Evolutionary conservation across 371 early-diverging fungal genomes (phyloP), one percentile per base, ranked within the genome.

Genomic region (Mucor lusitanicus): DNA sequence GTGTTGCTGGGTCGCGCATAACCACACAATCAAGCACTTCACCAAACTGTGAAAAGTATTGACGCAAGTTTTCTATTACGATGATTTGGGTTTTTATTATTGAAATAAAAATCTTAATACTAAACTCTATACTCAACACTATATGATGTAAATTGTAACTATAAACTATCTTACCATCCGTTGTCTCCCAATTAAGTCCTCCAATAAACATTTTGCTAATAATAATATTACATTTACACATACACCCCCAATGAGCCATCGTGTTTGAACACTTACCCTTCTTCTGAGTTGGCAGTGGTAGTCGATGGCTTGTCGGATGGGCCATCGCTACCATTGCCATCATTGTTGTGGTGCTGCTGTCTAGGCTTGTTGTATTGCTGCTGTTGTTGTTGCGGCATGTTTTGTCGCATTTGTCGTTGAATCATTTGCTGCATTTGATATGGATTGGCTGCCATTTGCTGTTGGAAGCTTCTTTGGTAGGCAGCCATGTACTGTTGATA

Each of bases 131-230:
- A 53, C 53, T 53, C 25, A 25, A 53, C 21, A 25, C 53, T 57
- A 37, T 30, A 21, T 57, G 25, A 23, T 33, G 15, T 17, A 58
- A 19, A 53, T 12, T 58, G 48, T 40, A 50, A 39, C 55, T 33
- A 50, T 54, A 53, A 35, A 46, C 32, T 56, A n/a, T 64, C 85
- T 87, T 89, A 89, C 90, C 88, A 83, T 94, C 94, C 61, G 90
- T 92, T 30, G 96, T 95, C 73, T 89, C 91, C 95, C 95, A 97
- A 83, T 93, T 92, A 65, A 97, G 87, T 58, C 95, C 95, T 67
- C 97, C 97, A 71, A 96, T 89, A 85, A 94, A 96, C 83, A 96
- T 83, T 85, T 96, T 95, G 71, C 93, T 90, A 84, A 71, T 39
- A 84, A 71, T 35, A 37, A 39, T 39, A 42, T 54, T 28, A 33